These are phyloP conservation scores for Metschnikowia continentalis DNA, from an alignment of 805 yeast species.

Conservation along the genomic window DNA sequence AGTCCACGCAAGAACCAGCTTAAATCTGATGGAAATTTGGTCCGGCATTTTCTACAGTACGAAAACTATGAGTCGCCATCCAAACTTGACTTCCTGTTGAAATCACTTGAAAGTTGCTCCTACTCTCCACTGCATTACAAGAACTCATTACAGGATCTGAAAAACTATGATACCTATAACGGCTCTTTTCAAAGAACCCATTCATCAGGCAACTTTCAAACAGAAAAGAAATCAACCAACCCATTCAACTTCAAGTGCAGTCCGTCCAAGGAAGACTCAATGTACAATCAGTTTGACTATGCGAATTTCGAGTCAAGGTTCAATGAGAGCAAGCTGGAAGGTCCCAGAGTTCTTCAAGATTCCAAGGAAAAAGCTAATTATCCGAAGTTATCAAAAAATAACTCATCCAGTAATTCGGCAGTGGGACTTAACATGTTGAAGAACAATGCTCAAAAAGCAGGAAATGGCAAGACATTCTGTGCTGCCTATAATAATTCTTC, in stretches of 20 bases:
- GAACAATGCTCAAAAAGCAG: constrained; percentile 17
- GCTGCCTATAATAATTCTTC: constrained; percentile 11
- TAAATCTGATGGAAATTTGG: constrained; percentile 2
- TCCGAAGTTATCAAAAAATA: constrained; percentile 28
- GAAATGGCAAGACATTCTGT: neutral
- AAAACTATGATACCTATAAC: neutral
- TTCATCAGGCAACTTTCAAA: constrained; percentile 31
- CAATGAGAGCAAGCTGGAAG: constrained; percentile 9
- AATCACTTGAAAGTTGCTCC: neutral
- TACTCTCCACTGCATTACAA: neutral
- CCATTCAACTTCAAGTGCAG: neutral
- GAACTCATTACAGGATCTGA: neutral
- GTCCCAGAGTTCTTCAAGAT: constrained; percentile 3
- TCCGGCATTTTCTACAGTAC: neutral
- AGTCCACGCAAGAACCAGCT: neutral
- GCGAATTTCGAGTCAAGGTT: constrained; percentile 5
- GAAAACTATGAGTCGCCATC: neutral
- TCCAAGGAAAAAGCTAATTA: constrained; percentile 29
- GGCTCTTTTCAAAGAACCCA: constrained; percentile 22
- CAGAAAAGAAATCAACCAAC: neutral
- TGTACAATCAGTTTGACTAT: constrained; percentile 6
- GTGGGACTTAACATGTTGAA: constrained; percentile 38
- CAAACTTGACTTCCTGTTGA: neutral
- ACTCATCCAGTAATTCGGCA: constrained; percentile 31
- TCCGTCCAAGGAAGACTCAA: constrained; percentile 4